Percentiles rank a stretch among this genome's conserved stretches.
Evolutionary conservation across 148 eudicot species (phyloP).

Genomic region (Dysphania ambrosioides): DNA sequence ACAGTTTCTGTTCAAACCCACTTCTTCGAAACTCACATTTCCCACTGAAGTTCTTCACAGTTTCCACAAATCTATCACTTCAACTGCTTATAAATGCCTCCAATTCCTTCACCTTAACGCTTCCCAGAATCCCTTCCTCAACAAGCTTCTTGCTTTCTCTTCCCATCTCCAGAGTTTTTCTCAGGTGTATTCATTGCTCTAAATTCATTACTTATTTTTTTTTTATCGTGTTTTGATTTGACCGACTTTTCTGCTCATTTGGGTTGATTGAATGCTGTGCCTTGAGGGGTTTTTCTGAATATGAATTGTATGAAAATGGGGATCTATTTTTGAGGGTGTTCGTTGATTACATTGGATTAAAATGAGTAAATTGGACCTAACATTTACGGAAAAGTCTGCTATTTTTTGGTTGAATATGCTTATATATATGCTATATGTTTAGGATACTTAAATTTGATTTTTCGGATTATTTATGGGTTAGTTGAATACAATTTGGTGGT

Average conservation of each 20-base stretch:
- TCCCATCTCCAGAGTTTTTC: slow-evolving; percentile 44
- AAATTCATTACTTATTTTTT: neutral
- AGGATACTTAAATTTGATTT: neutral
- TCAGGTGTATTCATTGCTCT: slow-evolving; percentile 42
- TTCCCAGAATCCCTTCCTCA: slow-evolving; percentile 50
- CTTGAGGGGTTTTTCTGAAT: neutral
- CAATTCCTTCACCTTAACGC: slow-evolving; percentile 38
- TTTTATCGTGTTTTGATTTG: neutral
- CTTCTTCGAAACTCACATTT: neutral
- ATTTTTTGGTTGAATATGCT: neutral
- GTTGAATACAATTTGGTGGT: slow-evolving; percentile 4
- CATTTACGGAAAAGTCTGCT: neutral
- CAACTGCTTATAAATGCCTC: slow-evolving; percentile 43
- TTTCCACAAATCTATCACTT: slow-evolving; percentile 42
- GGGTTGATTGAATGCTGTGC: neutral
- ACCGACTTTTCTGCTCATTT: neutral
- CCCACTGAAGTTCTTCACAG: slow-evolving; percentile 27
- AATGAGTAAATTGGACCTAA: neutral
- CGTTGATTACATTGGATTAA: neutral
- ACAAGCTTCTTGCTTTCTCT: slow-evolving; percentile 43
- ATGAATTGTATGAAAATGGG: neutral
- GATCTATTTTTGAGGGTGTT: neutral
- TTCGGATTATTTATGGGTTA: neutral
- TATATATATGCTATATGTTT: no score
- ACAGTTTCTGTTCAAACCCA: slow-evolving; percentile 35